These are phyloP conservation scores for Porogramme epimiltina DNA, from an alignment of 1,284 basidiomycete species.

Conservation along the genomic window DNA sequence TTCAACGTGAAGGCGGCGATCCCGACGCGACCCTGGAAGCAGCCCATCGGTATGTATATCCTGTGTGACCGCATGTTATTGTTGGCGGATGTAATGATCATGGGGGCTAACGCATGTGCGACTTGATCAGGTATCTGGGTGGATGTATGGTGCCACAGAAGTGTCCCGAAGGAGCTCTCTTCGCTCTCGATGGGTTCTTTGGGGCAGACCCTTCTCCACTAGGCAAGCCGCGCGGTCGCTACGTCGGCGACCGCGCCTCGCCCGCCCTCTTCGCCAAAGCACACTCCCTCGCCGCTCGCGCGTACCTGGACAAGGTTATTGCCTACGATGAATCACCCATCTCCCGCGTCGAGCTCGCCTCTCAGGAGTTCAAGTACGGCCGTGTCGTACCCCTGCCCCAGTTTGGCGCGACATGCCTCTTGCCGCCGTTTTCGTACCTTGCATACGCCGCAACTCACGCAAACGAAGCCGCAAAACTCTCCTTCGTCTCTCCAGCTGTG, in stretches of 20 bases:
- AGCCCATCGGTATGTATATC: too few relatives aligned
- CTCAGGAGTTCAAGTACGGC: too few relatives aligned
- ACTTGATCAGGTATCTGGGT: not conserved
- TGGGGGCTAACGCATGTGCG: too few relatives aligned
- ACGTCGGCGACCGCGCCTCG: slow-evolving; percentile 2
- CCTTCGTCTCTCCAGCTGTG: too few relatives aligned
- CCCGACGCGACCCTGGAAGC: too few relatives aligned
- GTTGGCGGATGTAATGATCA: too few relatives aligned
- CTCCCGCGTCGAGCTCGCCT: not conserved
- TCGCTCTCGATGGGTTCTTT: not conserved
- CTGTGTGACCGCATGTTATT: too few relatives aligned
- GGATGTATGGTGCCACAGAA: not conserved
- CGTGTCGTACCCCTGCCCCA: not conserved
- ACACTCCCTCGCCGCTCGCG: not conserved
- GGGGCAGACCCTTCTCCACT: too few relatives aligned
- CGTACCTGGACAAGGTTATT: not conserved
- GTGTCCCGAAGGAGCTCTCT: not conserved
- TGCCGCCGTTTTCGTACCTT: not conserved
- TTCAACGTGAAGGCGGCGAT: too few relatives aligned
- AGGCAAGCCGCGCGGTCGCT: not conserved
- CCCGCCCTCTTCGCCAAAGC: not conserved
- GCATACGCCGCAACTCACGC: not conserved
- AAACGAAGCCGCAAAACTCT: too few relatives aligned
- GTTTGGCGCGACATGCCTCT: not conserved
- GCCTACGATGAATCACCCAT: not conserved